Evolutionary conservation across 192 early-diverging fungal species (phyloP).

Genomic region (Spizellomyces punctatus): DNA sequence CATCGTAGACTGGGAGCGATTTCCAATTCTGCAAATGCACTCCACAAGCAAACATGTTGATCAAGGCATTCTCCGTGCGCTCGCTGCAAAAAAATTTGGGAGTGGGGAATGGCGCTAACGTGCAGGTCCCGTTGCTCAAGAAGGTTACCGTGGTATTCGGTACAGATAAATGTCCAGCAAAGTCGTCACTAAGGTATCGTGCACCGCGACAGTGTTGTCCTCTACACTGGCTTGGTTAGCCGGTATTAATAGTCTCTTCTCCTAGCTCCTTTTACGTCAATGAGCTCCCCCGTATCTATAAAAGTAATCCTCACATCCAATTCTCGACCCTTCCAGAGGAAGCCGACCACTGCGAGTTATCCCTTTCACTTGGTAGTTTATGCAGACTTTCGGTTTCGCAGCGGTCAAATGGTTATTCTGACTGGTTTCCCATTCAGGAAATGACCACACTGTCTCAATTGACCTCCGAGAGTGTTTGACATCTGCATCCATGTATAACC

Average conservation of each 20-base stretch:
- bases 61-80: slow-evolving; percentile 21
- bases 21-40: too few species aligned
- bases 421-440: neutral
- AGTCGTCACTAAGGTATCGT: slow-evolving; percentile 16
- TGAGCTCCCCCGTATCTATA: slow-evolving; percentile 30
- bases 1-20: too few species aligned
- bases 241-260: neutral
- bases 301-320: slow-evolving; percentile 23
- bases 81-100: slow-evolving; percentile 21
- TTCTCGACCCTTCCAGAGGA: slow-evolving; percentile 20
- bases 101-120: slow-evolving; percentile 12
- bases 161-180: slow-evolving; percentile 19
- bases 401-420: neutral
- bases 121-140: neutral
- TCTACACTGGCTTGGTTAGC: neutral
- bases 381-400: neutral
- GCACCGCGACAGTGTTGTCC: neutral
- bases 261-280: slow-evolving; percentile 36
- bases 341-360: slow-evolving; percentile 19
- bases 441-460: slow-evolving; percentile 13
- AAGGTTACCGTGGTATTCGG: slow-evolving; percentile 19
- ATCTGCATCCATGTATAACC: slow-evolving; percentile 7
- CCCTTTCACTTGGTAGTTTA: slow-evolving; percentile 10
- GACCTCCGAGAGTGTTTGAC: slow-evolving; percentile 18
- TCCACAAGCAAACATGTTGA: neutral